Percentiles rank a stretch among this genome's conserved stretches.
Conservation (phyloP, 805 yeast genomes). For the Saccharomycopsis sp. region DNA sequence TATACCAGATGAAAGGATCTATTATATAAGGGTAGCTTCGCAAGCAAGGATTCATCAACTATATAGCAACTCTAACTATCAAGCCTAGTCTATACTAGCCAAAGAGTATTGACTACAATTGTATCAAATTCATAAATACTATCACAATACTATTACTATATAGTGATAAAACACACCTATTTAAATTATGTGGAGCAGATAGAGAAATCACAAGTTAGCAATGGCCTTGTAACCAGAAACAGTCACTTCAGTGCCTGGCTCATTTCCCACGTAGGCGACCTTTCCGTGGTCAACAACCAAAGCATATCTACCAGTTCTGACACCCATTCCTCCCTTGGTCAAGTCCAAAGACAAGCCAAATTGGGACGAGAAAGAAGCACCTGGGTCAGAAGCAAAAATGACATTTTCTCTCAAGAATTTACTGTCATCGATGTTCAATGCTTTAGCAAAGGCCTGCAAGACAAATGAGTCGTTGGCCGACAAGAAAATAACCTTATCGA, state of each 20-base stretch:
- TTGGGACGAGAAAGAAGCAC: conserved; percentile 59
- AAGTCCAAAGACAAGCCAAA: conserved; percentile 73
- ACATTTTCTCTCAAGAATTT: conserved; percentile 33
- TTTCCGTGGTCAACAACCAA: conserved; percentile 45
- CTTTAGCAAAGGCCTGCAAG: conserved; percentile 70
- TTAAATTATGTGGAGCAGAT: no score
- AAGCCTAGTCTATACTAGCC: no score
- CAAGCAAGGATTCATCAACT: no score
- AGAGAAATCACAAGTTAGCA: not conserved
- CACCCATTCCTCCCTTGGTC: conserved; percentile 64
- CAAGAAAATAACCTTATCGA: conserved; percentile 54
- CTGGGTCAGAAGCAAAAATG: conserved; percentile 69
- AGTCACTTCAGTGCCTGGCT: conserved; percentile 17
- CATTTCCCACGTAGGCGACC: conserved; percentile 29
- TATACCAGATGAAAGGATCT: no score
- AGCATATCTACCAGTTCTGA: conserved; percentile 72
- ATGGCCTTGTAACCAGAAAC: conserved; percentile 17
- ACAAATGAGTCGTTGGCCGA: conserved; percentile 88
- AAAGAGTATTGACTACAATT: no score
- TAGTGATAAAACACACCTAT: no score
- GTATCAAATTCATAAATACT: no score
- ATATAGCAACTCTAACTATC: no score
- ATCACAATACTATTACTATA: no score
- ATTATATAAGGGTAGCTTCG: no score
- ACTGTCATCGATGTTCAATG: conserved; percentile 32